Percentiles rank a stretch among this genome's conserved stretches.
phyloP scores from a whole-genome alignment of 345 rosid genomes.

The Citropsis articulata region DNA sequence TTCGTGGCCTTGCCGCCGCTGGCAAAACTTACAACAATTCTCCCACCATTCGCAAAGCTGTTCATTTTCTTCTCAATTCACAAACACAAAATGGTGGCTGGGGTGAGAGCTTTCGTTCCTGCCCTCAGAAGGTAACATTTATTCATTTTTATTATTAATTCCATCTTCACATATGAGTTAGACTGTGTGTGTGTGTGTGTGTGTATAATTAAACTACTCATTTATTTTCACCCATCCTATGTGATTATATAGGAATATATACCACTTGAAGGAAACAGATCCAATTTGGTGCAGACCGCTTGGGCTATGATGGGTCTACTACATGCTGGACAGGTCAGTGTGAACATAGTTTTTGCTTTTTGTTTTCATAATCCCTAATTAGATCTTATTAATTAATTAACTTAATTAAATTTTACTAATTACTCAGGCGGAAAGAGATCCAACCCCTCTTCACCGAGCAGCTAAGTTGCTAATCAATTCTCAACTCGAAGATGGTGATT shows the following conservation, averaged over 20 bases:
- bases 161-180: no score
- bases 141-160: no score
- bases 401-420: fast-evolving
- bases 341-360: background rate
- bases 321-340: slow-evolving; percentile 41
- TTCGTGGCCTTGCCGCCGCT: slow-evolving; percentile 41
- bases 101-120: slow-evolving; percentile 60
- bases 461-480: slow-evolving; percentile 66
- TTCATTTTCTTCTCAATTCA: slow-evolving; percentile 39
- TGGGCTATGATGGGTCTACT: slow-evolving; percentile 48
- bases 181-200: no score
- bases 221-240: no score
- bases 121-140: slow-evolving; percentile 40
- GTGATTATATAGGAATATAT: slow-evolving; percentile 24
- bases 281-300: slow-evolving; percentile 42
- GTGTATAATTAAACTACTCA: no score
- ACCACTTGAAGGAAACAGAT: slow-evolving; percentile 39
- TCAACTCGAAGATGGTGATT: slow-evolving; percentile 60
- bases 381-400: no score
- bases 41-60: slow-evolving; percentile 34
- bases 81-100: slow-evolving; percentile 48
- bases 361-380: slow-evolving; percentile 4
- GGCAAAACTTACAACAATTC: slow-evolving; percentile 42
- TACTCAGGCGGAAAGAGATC: slow-evolving; percentile 51
- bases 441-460: slow-evolving; percentile 55